Evolutionary conservation across 2,329 filamentous ascomycete genomes (phyloP).

Genomic region (Talaromyces atroroseus): DNA sequence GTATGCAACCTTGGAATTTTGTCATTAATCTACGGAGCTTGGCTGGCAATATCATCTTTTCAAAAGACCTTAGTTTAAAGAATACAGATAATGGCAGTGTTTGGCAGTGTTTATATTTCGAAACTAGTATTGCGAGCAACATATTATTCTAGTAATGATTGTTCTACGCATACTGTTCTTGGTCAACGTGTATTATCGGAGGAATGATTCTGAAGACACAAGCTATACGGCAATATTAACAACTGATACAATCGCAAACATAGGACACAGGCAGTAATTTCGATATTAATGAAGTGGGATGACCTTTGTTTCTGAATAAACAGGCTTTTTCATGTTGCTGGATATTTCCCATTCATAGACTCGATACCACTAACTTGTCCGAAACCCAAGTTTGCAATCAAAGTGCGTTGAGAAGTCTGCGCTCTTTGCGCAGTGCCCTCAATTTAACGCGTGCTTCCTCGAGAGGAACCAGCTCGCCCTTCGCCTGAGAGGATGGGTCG

Average conservation of each 20-base stretch:
- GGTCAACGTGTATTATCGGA: background rate
- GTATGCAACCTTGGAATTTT: too few species aligned
- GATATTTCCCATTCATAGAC: background rate
- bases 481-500: conserved; percentile 56
- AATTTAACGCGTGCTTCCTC: conserved; percentile 55
- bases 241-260: background rate
- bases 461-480: conserved; percentile 57
- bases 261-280: background rate
- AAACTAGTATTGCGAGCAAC: too few species aligned
- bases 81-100: too few species aligned
- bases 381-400: conserved; percentile 13
- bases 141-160: too few species aligned
- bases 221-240: background rate
- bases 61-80: too few species aligned
- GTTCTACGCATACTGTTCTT: background rate
- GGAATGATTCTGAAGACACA: background rate
- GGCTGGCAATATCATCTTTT: too few species aligned
- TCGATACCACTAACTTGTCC: background rate
- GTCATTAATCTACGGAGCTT: too few species aligned
- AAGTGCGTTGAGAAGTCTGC: conserved; percentile 38
- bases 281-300: background rate
- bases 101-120: too few species aligned
- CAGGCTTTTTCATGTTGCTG: background rate
- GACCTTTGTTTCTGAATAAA: background rate
- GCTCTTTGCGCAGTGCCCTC: conserved; percentile 40